These are phyloP conservation scores for Cardamine occulta DNA, from an alignment of 345 rosid species.

Conservation along the genomic window DNA sequence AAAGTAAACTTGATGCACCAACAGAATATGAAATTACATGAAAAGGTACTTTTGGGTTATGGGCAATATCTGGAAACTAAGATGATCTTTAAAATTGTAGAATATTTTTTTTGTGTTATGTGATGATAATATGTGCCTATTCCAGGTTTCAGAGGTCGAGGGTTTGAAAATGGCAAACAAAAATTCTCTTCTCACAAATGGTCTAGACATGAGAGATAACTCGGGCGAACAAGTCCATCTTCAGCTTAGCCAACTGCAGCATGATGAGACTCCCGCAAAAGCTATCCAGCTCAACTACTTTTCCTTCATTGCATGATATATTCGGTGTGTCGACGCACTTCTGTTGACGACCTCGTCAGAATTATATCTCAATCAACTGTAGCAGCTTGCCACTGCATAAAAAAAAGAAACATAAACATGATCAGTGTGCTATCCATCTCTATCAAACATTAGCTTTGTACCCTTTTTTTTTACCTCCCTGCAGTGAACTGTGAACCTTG, in stretches of 20 bases:
- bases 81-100: constrained; percentile 26
- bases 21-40: constrained; percentile 60
- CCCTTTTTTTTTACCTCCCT: background rate
- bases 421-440: constrained; percentile 35
- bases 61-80: background rate
- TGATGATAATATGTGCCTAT: constrained; percentile 31
- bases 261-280: constrained; percentile 52
- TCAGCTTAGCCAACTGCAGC: constrained; percentile 86
- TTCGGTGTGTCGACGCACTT: background rate
- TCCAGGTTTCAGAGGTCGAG: constrained; percentile 70
- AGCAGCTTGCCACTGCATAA: constrained; percentile 69
- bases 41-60: constrained; percentile 52
- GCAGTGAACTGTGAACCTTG: constrained; percentile 9
- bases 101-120: constrained; percentile 1
- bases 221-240: constrained; percentile 64
- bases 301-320: constrained; percentile 37
- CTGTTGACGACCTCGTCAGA: background rate
- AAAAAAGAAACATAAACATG: constrained; percentile 40
- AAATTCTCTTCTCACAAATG: constrained; percentile 50
- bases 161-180: constrained; percentile 51
- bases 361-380: constrained; percentile 37
- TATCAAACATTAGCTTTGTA: constrained; percentile 32
- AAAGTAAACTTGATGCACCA: constrained; percentile 51
- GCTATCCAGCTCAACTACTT: constrained; percentile 65
- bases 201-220: constrained; percentile 57